Percentiles rank a stretch among this genome's conserved stretches.
Conservation (phyloP, 768 basidiomycete genomes). For the Calocera cornea region DNA sequence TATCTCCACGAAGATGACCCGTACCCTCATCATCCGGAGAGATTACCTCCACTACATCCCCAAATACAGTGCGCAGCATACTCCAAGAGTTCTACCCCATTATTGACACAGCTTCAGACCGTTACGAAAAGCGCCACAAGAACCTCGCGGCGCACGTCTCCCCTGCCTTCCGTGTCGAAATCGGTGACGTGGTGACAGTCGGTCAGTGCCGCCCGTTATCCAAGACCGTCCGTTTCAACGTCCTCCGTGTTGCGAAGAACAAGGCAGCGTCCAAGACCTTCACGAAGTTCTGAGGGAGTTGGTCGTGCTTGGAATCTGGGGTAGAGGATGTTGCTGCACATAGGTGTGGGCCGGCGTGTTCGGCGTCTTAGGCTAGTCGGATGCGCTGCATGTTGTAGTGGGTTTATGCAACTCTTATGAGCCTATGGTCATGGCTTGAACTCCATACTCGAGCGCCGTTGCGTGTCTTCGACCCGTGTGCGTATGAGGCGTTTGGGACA, state of each 20-base stretch:
- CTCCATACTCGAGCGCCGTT: background rate
- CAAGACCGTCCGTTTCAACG: conserved; percentile 99
- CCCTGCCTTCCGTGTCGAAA: conserved; percentile 95
- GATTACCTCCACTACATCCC: conserved; percentile 94
- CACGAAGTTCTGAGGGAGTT: conserved; percentile 68
- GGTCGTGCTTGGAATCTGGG: background rate
- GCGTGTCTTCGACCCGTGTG: background rate
- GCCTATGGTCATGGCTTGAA: background rate
- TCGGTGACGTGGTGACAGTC: conserved; percentile 88
- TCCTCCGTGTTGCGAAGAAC: conserved; percentile 85
- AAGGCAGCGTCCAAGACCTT: conserved; percentile 85
- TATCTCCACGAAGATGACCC: conserved; percentile 98
- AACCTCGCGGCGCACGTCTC: conserved; percentile 95
- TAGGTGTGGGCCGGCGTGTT: background rate
- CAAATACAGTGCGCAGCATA: conserved; percentile 73
- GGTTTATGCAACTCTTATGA: conserved; percentile 4
- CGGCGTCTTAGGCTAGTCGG: background rate
- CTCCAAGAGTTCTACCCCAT: background rate
- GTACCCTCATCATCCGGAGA: conserved; percentile 90
- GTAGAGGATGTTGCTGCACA: background rate
- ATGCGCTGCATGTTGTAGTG: conserved; percentile 1
- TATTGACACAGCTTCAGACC: conserved; percentile 40
- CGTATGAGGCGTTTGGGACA: background rate
- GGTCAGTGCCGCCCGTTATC: conserved; percentile 98
- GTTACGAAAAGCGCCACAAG: conserved; percentile 98